Base-by-base conservation (phyloP, 805 yeast genomes). In the Myxozyma sirexii region DNA sequence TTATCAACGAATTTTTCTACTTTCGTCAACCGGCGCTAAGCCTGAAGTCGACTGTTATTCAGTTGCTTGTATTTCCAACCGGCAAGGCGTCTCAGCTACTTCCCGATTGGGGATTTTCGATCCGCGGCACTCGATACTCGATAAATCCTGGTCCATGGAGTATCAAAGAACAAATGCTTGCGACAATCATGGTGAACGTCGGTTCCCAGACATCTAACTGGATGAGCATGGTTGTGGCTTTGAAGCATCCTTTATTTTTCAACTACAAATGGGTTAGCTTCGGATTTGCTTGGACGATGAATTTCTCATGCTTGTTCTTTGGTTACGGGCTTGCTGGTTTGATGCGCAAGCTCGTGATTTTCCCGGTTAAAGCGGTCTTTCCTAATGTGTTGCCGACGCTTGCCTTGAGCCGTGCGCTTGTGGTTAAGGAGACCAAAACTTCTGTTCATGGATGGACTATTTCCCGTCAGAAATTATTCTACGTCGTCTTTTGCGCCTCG, bases 281-380 rank as follows among this genome's bases (percentile, higher is more conserved):
- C 70, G 81, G 84, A 0, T 86, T 79, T 70, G 85, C 83, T 70
- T 65, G 84, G 13, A 65, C 82, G 33, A 74, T 86, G 42, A 73
- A 81, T 1, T 64, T 84, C 3, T 78, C 86, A 1, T 78, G 87
- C 1, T 86, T 84, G 68, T 82, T 82, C 61, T 72, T 86, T 64
- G 91, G 90, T 19, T 82, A 84, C 67, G 85, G 88, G 0, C 80
- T 86, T 69, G 88, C 90, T 5, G 86, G 87, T 53, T 68, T 85
- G 26, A 78, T 85, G 78, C 79, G 87, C 67, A 80, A 81, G 60
- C 80, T 85, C 37, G 78, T 78, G 2, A 79, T 54, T 38, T 59
- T 49, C 45, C 63, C 59, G 10, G 80, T 85, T 17, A 75, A 81
- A 39, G 82, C 84, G 63, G 68, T 84, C 39, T 84, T 87, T 86